Base-by-base conservation (phyloP, 2,329 filamentous ascomycete species). In the Nigrospora sphaerica region DNA sequence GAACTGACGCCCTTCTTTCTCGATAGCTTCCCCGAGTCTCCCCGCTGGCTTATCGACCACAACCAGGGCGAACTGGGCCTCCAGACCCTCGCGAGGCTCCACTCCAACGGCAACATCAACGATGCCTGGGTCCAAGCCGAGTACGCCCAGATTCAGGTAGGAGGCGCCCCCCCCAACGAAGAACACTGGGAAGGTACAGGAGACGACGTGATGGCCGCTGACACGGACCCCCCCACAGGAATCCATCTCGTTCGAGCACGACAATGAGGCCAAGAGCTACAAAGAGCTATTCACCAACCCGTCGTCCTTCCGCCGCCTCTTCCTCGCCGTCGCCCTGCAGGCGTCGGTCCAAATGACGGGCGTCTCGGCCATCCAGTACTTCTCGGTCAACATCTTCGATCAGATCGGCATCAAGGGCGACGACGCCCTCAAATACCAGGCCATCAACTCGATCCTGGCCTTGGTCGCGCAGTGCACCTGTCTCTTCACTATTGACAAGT, bases 291-390 rank as follows among this genome's bases (percentile, higher is more conserved):
- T 89, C 65, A 80, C 60, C 12, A 77, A 78, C 56, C 74, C 59
- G 32, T 81, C 83, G 1, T 81, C 76, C 33, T 86, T 89, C 71
- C 82, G 86, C 31, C 78, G 86, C 14, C 71, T 90, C 6, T 81
- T 89, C 60, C 71, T 90, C 11, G 83, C 82, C 32, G 80, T 77
- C 54, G 74, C 85, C 1, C 67, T 89, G 1, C 86, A 90, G 61
- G 85, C 81, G 0, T 80, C 78, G 0, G 73, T 83, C 3, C 86
- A 90, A 61, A 88, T 91, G 83, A 90, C 86, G 0, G 86, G 86
- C 52, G 83, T 85, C 0, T 79, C 74, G 2, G 82, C 83, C 1
- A 88, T 89, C 52, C 85, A 90, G 60, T 90, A 89, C 64, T 89
- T 85, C 64, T 83, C 80, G 0, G 77, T 84, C 16, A 63, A 59